Base-by-base conservation (phyloP, 2,329 filamentous ascomycete species). In the Claviceps monticola region DNA sequence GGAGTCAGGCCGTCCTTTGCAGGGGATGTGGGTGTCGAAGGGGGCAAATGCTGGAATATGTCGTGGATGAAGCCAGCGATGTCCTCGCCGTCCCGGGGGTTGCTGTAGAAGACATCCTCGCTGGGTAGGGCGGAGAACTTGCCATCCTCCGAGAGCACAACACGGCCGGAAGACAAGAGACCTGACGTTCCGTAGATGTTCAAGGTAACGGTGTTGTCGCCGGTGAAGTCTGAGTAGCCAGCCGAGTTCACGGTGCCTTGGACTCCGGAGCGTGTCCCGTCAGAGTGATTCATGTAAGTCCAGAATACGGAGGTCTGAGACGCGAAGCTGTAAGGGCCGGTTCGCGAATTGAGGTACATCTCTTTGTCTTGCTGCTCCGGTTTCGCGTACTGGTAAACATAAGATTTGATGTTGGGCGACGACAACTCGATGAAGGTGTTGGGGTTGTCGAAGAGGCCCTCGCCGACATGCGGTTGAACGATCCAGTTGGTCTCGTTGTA, bases 111-210 rank as follows among this genome's bases (percentile, higher is more conserved):
- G 51, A 74, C 63, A 19, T 67, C 67, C 2, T 56, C 56, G 43
- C 66, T 64, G 0, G 72, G 66, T 2, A 68, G 66, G 0, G 74
- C 69, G 5, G 68, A 61, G 55, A 71, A 72, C 1, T 68, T 68
- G 1, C 62, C 60, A 47, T 74, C 71, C 14, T 57, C 48, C 2
- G 63, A 59, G 0, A 77, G 66, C 6, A 66, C 58, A 3, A 77
- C 74, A 4, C 66, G 64, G 1, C 75, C 74, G 1, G 66, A 61
- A 2, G 75, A 78, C 5, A 68, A 66, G 21, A 78, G 65, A 1
- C 76, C 76, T 0, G 74, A 78, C 0, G 76, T 79, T 8, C 75
- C 75, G 62, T 79, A 79, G 4, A 79, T 62, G 59, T 79, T 79
- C 19, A 79, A 65, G 0, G 75, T 78, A 49, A 79, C 73, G 54